Evolutionary conservation across 805 yeast genomes (phyloP).

Genomic region (Nakazawaea wyomingensis): DNA sequence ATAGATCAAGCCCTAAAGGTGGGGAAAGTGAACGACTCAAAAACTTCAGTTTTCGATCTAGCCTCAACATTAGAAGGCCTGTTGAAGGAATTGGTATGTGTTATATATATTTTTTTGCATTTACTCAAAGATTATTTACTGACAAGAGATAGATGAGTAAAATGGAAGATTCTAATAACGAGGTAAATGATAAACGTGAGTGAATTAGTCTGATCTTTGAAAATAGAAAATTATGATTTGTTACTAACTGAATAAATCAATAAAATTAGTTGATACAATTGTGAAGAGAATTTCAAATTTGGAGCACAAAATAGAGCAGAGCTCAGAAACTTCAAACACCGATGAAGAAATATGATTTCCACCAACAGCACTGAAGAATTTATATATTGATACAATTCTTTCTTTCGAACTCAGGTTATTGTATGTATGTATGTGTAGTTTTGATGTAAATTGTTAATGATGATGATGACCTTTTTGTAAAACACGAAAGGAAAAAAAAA

Average conservation of each 20-base stretch:
- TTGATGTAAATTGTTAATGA: too few relatives aligned
- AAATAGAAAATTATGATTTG: too few relatives aligned
- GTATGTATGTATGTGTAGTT: too few relatives aligned
- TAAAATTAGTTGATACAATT: constrained; percentile 23
- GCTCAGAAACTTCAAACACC: neutral
- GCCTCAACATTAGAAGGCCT: constrained; percentile 25
- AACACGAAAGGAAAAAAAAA: too few relatives aligned
- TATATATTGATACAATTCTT: too few relatives aligned
- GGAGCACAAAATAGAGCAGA: constrained; percentile 16
- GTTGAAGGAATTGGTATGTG: constrained; percentile 19
- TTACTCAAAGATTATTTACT: too few relatives aligned
- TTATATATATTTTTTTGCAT: too few relatives aligned
- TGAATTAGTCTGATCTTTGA: too few relatives aligned
- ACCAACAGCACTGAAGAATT: too few relatives aligned
- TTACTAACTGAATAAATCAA: too few relatives aligned
- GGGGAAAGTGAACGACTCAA: neutral
- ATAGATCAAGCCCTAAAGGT: neutral
- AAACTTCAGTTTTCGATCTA: constrained; percentile 26
- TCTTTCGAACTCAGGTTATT: too few relatives aligned
- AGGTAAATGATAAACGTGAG: constrained; percentile 17
- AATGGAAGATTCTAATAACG: constrained; percentile 20
- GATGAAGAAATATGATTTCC: neutral
- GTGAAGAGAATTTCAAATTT: constrained; percentile 19
- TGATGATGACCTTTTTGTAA: neutral
- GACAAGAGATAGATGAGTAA: constrained; percentile 10